Evolutionary conservation across 2,329 filamentous ascomycete genomes (phyloP).

Genomic region (Tolypocladium tropicale): DNA sequence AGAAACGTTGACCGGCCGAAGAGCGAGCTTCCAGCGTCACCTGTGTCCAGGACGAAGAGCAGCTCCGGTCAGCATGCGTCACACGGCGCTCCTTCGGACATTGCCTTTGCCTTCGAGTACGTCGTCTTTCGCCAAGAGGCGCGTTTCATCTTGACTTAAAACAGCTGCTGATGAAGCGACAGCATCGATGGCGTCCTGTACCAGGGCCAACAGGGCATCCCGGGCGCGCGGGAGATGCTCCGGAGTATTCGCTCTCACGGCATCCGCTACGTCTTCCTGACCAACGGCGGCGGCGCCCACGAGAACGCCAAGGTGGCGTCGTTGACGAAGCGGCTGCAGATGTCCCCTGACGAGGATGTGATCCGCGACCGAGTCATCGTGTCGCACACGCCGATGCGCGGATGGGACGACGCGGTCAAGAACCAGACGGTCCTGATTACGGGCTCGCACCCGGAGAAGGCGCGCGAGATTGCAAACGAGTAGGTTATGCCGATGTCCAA

Average conservation of each 20-base stretch:
- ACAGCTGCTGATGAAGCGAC: not conserved
- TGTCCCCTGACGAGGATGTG: constrained; percentile 21
- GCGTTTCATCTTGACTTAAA: not conserved
- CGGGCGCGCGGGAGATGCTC: constrained; percentile 66
- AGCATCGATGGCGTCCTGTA: constrained; percentile 92
- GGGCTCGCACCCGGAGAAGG: constrained; percentile 57
- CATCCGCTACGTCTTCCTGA: constrained; percentile 89
- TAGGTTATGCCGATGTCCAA: constrained; percentile 18
- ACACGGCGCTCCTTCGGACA: constrained; percentile 17
- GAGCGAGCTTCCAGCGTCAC: not conserved
- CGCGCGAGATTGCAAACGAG: constrained; percentile 62
- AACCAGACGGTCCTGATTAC: constrained; percentile 58
- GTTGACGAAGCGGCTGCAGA: constrained; percentile 19
- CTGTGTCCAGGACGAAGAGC: not conserved
- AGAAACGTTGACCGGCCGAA: not conserved
- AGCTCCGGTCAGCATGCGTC: not conserved
- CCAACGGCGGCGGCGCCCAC: constrained; percentile 84
- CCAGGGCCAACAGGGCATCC: constrained; percentile 67
- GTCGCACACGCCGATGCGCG: constrained; percentile 80
- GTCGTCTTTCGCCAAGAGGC: constrained; percentile 1
- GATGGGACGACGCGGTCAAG: constrained; percentile 31
- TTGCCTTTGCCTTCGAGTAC: constrained; percentile 28
- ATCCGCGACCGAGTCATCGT: constrained; percentile 45
- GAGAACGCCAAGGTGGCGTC: constrained; percentile 40
- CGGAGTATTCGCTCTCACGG: constrained; percentile 59